Evolutionary conservation across 2,329 filamentous ascomycete species (phyloP), one percentile per base, ranked within the genome.

Genomic region (Trichoderma sp.): DNA sequence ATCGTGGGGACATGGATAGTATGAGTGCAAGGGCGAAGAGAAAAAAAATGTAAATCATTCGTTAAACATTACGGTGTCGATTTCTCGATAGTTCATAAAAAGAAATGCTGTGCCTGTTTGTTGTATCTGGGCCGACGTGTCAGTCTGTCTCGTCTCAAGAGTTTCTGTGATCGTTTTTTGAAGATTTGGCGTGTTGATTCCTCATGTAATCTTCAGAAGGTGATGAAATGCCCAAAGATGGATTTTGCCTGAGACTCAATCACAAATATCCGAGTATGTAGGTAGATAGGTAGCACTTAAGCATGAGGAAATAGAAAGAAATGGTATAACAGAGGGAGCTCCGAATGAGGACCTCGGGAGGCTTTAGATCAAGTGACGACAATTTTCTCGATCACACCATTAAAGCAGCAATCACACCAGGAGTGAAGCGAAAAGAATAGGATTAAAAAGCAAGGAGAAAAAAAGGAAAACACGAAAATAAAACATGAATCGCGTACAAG

Each of bases 31-130:
- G 21, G 69, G 60, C 29, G 11, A 38, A 12, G 16, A 50, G 45
- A 27, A 50, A 41, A 66, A 35, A 41, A n/a, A 73, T 73, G 62
- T 66, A 73, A 45, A 73, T n/a, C 62, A 66, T 41, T 62, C 62
- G 68, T 71, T 63, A 31, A 50, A 63, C 31, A 14, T 18, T 14
- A 18, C n/a, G 27, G 59, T 31, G 35, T 24, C 8, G 68, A 31
- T n/a, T 71, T 69, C n/a, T 21, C 12, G 24, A 3, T 24, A 8
- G n/a, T 33, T 2, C 35, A 16, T 50, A 18, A 60, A 24, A 5
- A 18, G n/a, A 45, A 9, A 24, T 3, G 5, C 7, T 50, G 12
- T 71, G 24, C 18, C 56, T 71, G 1, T 59, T 9, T 14, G 18
- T 45, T n/a, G 6, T 9, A 9, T 21, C 8, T 27, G 6, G 14